A percentile compares a stretch with the other conserved stretches of the same genome.
These are phyloP conservation scores for Plenodomus lindquistii DNA, from an alignment of 2,329 filamentous ascomycete species.

Conservation along the genomic window DNA sequence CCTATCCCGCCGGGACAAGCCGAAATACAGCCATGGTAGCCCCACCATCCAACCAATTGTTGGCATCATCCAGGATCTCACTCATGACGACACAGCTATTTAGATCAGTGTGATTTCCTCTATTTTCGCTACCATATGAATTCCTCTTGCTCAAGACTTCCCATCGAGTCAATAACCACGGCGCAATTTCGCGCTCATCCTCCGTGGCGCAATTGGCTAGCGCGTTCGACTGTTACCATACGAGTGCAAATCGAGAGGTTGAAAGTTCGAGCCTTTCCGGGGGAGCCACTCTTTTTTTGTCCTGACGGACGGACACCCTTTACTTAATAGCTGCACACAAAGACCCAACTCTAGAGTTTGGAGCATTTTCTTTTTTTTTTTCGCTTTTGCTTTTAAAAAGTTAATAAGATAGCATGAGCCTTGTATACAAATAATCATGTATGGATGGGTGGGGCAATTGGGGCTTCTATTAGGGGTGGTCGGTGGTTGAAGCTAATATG, in stretches of 20 bases:
- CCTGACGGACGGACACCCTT: no score
- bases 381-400: no score
- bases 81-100: neutral
- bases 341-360: no score
- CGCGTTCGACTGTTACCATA: conserved; percentile 61
- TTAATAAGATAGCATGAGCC: no score
- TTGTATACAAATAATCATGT: no score
- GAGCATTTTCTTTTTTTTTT: no score
- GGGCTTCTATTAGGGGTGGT: no score
- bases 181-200: conserved; percentile 21
- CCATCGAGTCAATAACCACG: conserved; percentile 13
- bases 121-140: neutral
- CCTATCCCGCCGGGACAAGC: no score
- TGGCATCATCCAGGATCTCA: neutral
- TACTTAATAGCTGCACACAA: no score
- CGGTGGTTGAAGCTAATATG: no score
- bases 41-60: neutral
- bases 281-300: conserved; percentile 25
- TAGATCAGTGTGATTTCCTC: neutral
- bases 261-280: conserved; percentile 34
- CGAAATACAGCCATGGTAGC: neutral
- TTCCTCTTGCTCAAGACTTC: neutral
- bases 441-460: no score
- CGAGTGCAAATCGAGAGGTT: conserved; percentile 24
- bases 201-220: conserved; percentile 57